Base-by-base conservation (phyloP, 2,329 filamentous ascomycete genomes). In the Aureobasidium sp. region DNA sequence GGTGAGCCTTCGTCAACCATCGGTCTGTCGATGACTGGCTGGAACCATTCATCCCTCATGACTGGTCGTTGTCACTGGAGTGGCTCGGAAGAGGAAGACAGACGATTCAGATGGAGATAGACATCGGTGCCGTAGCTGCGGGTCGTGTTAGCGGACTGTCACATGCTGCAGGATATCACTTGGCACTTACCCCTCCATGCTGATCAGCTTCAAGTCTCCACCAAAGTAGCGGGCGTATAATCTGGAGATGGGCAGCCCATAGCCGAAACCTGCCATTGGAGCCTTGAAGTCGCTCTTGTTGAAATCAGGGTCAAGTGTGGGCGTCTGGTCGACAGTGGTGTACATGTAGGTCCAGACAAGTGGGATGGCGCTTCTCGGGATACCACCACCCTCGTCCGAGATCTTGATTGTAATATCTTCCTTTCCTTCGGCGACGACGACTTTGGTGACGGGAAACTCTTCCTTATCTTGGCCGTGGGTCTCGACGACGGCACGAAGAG, bases 261-360 rank as follows among this genome's bases (percentile, higher is more conserved):
- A 99, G n/a, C 94, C 94, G 72, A 97, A 99, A 2, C 94, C 94
- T 65, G 94, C 94, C 94, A 99, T 97, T 1, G 94, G 94, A 14
- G 94, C 94, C 76, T 99, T 97, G 81, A 99, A 99, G 75, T 99
- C 94, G 77, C 88, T 96, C 79, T 97, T 96, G 77, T 99, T 93
- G 75, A 97, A 99, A 74, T 97, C 93, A 0, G 94, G 94, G 72
- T 99, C 94, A 65, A 99, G 79, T 72, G 87, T 96, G 15, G 94
- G 94, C 25, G 94, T 97, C 69, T 92, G 87, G 75, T 97, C 94
- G 66, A 99, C 94, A 2, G 94, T 99, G 39, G 94, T 99, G 75
- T 99, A 99, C 94, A 97, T 99, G 75, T 99, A 99, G 14, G 94
- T 99, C 94, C 94, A 99, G n/a, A 97, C 94, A 15, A 99, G 82